Evolutionary conservation across 306 rosid species (phyloP).

Genomic region (Notholithocarpus densiflorus): DNA sequence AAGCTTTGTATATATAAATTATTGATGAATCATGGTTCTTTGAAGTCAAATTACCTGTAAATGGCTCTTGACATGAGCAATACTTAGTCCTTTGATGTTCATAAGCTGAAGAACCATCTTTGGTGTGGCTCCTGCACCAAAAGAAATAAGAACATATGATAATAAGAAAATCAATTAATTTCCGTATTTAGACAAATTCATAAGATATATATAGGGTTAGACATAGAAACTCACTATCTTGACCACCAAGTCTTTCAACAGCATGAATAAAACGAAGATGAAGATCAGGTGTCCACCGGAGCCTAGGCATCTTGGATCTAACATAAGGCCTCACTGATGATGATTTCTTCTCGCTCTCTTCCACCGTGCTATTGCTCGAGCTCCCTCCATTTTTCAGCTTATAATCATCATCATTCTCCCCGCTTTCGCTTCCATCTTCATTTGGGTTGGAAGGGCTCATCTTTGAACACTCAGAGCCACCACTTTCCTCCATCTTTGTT

Average conservation of each 20-base stretch:
- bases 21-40: neutral
- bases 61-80: conserved; percentile 98
- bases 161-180: neutral
- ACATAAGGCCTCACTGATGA: conserved; percentile 75
- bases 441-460: conserved; percentile 34
- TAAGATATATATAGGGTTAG: neutral
- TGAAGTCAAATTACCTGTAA: conserved; percentile 55
- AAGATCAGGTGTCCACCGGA: conserved; percentile 93
- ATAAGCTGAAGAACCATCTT: conserved; percentile 95
- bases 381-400: conserved; percentile 53
- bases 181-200: neutral
- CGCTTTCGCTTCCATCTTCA: conserved; percentile 39
- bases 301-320: conserved; percentile 88
- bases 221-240: conserved; percentile 62
- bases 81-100: conserved; percentile 87
- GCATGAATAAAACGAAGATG: conserved; percentile 89
- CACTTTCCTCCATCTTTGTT: conserved; percentile 30
- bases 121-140: conserved; percentile 84
- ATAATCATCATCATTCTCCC: conserved; percentile 30
- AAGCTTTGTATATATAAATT: neutral
- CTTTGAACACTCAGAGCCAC: conserved; percentile 54
- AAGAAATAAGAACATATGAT: neutral
- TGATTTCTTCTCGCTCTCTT: conserved; percentile 58
- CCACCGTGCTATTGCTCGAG: conserved; percentile 89
- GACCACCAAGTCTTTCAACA: conserved; percentile 90